Base-by-base conservation (phyloP, 2,329 filamentous ascomycete genomes). In the Penicillium nordicum region DNA sequence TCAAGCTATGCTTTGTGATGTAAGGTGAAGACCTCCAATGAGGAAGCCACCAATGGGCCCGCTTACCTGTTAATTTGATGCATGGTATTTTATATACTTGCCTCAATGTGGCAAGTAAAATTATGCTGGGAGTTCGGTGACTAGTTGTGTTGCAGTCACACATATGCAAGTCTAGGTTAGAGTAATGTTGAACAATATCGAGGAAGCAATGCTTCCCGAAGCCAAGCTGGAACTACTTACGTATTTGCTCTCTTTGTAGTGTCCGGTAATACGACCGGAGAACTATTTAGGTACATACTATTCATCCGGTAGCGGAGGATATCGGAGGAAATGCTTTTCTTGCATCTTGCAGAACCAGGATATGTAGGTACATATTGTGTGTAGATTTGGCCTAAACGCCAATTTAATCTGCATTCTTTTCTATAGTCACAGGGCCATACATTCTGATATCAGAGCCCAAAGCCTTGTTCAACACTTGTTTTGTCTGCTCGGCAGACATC, bases 281-380 rank as follows among this genome's bases (percentile, higher is more conserved):
- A 25, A 11, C 34, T n/a, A 18, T 8, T 38, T 29, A 21, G 3
- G 38, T 50, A 37, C 25, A 23, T 38, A 8, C 8, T 1, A n/a
- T 30, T 50, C 18, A 8, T 30, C 29, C 30, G 37, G 23, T 23
- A 29, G 46, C 36, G 52, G 45, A 34, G 29, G n/a, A 44, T 44
- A 18, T 29, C 52, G 52, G 52, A 42, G 45, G 40, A 41, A 55
- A 43, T 54, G 9, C 10, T 14, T 23, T 30, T 29, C 23, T 25
- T 37, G n/a, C 14, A 36, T 11, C 5, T 29, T 18, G 10, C 16
- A 54, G 30, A 38, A 36, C n/a, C 45, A 16, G 9, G 12, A 16
- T 25, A 21, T 55, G 45, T n/a, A 50, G 29, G 38, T 44, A 43
- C 45, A 55, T 55, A 55, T 50, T 42, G 30, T 55, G 45, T 43